phyloP scores from a whole-genome alignment of 208 protist species.

The Herpetomonas tarakana region DNA sequence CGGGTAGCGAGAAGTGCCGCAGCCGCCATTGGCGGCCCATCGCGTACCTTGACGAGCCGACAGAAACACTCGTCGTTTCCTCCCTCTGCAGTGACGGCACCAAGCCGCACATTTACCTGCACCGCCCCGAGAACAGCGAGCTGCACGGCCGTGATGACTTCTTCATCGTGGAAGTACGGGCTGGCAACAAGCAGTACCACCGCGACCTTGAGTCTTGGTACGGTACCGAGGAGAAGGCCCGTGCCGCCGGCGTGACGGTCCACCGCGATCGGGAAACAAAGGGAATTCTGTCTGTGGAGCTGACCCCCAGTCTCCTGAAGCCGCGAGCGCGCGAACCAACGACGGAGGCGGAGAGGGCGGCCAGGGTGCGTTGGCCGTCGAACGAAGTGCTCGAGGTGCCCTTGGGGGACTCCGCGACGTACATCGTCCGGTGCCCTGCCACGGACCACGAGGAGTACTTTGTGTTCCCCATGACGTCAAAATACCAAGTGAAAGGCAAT shows the following conservation, averaged over 20 bases:
- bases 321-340: constrained; percentile 10
- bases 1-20: constrained; percentile 32
- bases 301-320: constrained; percentile 20
- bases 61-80: constrained; percentile 35
- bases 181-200: constrained; percentile 27
- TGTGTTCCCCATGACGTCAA: constrained; percentile 28
- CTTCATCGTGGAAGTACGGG: constrained; percentile 15
- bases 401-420: constrained; percentile 34
- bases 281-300: constrained; percentile 35
- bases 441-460: constrained; percentile 50
- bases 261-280: constrained; percentile 18
- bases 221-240: constrained; percentile 20
- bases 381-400: constrained; percentile 31
- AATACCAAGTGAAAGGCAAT: background rate
- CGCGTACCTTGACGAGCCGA: constrained; percentile 30
- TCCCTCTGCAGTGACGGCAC: constrained; percentile 26
- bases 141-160: constrained; percentile 16
- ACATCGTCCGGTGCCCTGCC: constrained; percentile 36
- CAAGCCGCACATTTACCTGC: constrained; percentile 31
- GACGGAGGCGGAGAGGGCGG: constrained; percentile 13
- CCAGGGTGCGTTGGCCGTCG: constrained; percentile 23
- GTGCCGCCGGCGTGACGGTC: constrained; percentile 24
- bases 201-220: constrained; percentile 28
- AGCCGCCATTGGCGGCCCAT: constrained; percentile 8
- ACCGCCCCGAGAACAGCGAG: constrained; percentile 45